A percentile compares a stretch with the other conserved stretches of the same genome.
Evolutionary conservation across 768 basidiomycete species (phyloP).

Genomic region (Kwoniella sp.): DNA sequence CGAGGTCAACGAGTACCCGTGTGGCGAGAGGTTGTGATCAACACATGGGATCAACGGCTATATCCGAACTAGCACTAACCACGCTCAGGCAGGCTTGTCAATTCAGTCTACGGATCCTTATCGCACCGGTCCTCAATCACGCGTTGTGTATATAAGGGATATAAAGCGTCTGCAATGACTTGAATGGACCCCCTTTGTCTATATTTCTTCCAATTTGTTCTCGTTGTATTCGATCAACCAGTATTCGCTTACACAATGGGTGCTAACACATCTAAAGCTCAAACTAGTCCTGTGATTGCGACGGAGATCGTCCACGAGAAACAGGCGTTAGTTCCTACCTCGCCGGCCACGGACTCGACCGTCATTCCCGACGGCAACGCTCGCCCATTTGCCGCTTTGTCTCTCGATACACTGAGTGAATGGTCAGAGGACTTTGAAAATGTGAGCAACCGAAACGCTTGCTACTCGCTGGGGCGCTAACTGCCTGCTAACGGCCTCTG

Average conservation of each 20-base stretch:
- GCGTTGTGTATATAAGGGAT: not conserved
- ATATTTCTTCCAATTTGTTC: not conserved
- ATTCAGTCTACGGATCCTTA: not conserved
- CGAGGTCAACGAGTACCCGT: too few relatives aligned
- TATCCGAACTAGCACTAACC: too few relatives aligned
- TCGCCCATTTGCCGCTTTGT: conserved; percentile 23
- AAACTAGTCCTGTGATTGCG: not conserved
- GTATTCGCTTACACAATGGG: conserved; percentile 19
- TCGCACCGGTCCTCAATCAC: conserved; percentile 1
- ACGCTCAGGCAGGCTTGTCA: not conserved
- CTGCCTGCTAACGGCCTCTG: conserved; percentile 1
- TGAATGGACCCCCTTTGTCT: not conserved
- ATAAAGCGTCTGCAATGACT: not conserved
- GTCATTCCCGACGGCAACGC: not conserved
- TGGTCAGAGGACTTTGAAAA: conserved; percentile 48
- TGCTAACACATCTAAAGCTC: conserved; percentile 8
- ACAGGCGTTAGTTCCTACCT: not conserved
- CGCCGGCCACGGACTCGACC: not conserved
- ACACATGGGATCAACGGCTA: not conserved
- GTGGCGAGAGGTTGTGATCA: too few relatives aligned
- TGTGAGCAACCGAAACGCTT: too few relatives aligned
- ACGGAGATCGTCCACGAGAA: conserved; percentile 6
- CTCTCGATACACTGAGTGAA: conserved; percentile 27
- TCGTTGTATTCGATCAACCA: too few relatives aligned
- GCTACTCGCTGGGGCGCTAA: too few relatives aligned